These are phyloP conservation scores for Lentinus brumalis DNA, from an alignment of 768 basidiomycete species.

Conservation along the genomic window DNA sequence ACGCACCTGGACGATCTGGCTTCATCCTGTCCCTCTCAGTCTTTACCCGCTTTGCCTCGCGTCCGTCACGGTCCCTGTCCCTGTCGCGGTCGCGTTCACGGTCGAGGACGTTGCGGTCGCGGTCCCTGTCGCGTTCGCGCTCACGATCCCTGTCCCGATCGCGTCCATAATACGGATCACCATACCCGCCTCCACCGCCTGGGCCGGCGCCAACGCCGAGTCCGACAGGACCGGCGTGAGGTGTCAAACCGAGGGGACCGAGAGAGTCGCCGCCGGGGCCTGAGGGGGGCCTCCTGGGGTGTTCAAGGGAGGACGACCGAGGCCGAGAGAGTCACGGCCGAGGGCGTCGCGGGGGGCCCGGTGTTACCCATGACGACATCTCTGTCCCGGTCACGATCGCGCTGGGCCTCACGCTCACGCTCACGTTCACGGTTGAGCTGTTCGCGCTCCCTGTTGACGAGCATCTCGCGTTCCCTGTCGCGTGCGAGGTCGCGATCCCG, in stretches of 20 bases:
- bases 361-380: slow-evolving; percentile 28
- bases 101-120: slow-evolving; percentile 20
- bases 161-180: slow-evolving; percentile 41
- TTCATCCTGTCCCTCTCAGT: slow-evolving; percentile 53
- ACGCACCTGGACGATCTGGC: slow-evolving; percentile 45
- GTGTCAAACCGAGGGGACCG: slow-evolving; percentile 21
- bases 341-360: slow-evolving; percentile 21
- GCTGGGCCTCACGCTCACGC: slow-evolving; percentile 32
- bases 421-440: slow-evolving; percentile 24
- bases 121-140: slow-evolving; percentile 35
- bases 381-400: slow-evolving; percentile 35
- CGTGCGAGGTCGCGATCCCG: slow-evolving; percentile 30
- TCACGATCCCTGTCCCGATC: slow-evolving; percentile 33
- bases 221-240: slow-evolving; percentile 30
- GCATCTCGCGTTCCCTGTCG: slow-evolving; percentile 28
- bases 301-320: slow-evolving; percentile 17
- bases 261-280: slow-evolving; percentile 16
- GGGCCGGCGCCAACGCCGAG: slow-evolving; percentile 31
- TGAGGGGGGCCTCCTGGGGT: slow-evolving; percentile 15
- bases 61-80: slow-evolving; percentile 39
- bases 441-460: slow-evolving; percentile 36
- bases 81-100: slow-evolving; percentile 43
- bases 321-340: slow-evolving; percentile 24
- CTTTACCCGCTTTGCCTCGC: slow-evolving; percentile 66
- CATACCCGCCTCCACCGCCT: slow-evolving; percentile 32